Evolutionary conservation across 1,139 yeast genomes (phyloP).

Genomic region (Candida sp.): DNA sequence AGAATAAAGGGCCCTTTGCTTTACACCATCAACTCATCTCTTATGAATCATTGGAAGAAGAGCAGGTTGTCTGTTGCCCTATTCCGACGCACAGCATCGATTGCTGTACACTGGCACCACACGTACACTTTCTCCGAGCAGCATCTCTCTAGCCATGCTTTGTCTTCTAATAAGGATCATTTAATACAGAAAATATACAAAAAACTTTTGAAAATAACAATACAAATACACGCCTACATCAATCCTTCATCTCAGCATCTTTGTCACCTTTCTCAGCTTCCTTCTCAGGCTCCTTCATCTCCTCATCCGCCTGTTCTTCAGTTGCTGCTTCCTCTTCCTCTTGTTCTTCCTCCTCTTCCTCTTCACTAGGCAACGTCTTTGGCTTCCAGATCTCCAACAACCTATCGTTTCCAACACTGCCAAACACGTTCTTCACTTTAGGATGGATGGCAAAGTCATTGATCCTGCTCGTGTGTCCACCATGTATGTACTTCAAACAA

Average conservation of each 20-base stretch:
- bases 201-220: neutral
- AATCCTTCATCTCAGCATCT: constrained; percentile 1
- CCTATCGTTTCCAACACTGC: constrained; percentile 57
- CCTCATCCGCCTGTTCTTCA: constrained; percentile 5
- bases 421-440: constrained; percentile 38
- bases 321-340: constrained; percentile 30
- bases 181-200: neutral
- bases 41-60: too few species aligned
- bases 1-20: too few species aligned
- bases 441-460: constrained; percentile 59
- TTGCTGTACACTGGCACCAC: too few species aligned
- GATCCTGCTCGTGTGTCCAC: constrained; percentile 60
- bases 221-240: neutral
- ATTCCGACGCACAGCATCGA: too few species aligned
- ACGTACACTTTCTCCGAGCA: too few species aligned
- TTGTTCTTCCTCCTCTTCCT: constrained; percentile 45
- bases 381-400: constrained; percentile 61
- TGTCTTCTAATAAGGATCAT: neutral
- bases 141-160: too few species aligned
- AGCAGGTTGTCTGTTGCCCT: too few species aligned
- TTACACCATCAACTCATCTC: too few species aligned
- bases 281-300: constrained; percentile 5
- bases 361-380: constrained; percentile 42
- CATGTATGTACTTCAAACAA: constrained; percentile 61
- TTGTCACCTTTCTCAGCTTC: neutral